A percentile compares a stretch with the other conserved stretches of the same genome.
These are phyloP conservation scores for Fusarium sp. DNA, from an alignment of 2,329 filamentous ascomycete genomes.

Conservation along the genomic window DNA sequence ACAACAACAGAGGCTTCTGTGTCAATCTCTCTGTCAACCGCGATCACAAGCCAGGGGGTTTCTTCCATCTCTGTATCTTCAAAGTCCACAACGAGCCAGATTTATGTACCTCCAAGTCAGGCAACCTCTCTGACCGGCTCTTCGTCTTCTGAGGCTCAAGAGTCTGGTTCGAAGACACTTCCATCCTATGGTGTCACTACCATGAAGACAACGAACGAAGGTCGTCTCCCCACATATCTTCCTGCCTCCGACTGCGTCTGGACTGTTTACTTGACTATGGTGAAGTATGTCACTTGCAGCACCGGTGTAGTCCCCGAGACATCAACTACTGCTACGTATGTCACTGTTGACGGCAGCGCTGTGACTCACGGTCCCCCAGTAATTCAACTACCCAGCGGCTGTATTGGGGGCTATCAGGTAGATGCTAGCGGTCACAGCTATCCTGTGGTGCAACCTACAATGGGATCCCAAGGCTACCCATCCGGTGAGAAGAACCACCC, in stretches of 20 bases:
- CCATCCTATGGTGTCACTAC: background rate
- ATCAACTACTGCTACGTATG: background rate
- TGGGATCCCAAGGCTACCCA: background rate
- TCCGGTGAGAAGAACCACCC: background rate
- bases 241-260: background rate
- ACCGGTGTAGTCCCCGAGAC: background rate
- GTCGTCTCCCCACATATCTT: background rate
- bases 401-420: background rate
- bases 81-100: background rate
- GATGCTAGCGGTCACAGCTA: background rate
- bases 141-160: no score
- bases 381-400: background rate
- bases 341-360: background rate
- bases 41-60: background rate
- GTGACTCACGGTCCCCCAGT: background rate
- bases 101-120: background rate
- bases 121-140: fast-evolving
- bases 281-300: background rate
- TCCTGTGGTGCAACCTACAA: background rate
- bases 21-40: background rate
- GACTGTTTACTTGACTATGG: background rate
- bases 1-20: background rate
- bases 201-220: background rate
- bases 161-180: background rate
- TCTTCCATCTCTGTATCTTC: background rate